Conservation (phyloP, 1,284 basidiomycete genomes). For the Wallemia hederae region DNA sequence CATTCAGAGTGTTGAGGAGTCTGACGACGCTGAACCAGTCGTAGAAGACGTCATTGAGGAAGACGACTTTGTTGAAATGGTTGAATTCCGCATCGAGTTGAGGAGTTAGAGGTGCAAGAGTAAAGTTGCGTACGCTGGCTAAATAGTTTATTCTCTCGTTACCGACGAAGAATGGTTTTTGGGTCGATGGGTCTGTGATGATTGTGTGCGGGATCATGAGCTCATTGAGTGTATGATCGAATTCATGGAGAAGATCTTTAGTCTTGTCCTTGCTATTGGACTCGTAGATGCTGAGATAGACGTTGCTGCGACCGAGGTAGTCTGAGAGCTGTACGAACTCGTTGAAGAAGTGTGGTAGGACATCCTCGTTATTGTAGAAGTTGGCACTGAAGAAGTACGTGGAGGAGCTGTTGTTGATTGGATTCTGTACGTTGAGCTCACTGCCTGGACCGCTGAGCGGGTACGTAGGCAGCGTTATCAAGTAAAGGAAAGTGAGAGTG, state of each 20-base stretch:
- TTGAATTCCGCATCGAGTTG: conserved; percentile 12
- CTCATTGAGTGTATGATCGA: conserved; percentile 15
- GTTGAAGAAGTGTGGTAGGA: background rate
- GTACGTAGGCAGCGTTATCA: background rate
- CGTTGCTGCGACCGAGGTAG: conserved; percentile 23
- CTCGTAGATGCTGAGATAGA: conserved; percentile 29
- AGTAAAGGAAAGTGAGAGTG: background rate
- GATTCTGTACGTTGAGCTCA: background rate
- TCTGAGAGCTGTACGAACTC: conserved; percentile 11
- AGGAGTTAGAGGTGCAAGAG: conserved; percentile 17
- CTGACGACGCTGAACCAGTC: conserved; percentile 22
- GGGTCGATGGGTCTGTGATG: conserved; percentile 13
- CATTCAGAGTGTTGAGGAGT: conserved; percentile 22
- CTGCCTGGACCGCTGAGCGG: background rate
- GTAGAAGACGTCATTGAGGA: conserved; percentile 25
- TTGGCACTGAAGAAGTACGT: background rate
- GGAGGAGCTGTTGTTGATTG: background rate
- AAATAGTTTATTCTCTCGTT: conserved; percentile 22
- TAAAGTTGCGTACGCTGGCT: conserved; percentile 21
- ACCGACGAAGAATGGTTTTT: conserved; percentile 16
- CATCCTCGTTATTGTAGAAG: background rate
- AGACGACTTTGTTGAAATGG: conserved; percentile 21
- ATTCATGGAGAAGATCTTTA: conserved; percentile 17
- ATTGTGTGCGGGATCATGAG: conserved; percentile 16
- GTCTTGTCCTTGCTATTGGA: conserved; percentile 23